A percentile compares a stretch with the other conserved stretches of the same genome.
These are phyloP conservation scores for Prunus yedoensis DNA, from an alignment of 331 rosid genomes.

Conservation along the genomic window DNA sequence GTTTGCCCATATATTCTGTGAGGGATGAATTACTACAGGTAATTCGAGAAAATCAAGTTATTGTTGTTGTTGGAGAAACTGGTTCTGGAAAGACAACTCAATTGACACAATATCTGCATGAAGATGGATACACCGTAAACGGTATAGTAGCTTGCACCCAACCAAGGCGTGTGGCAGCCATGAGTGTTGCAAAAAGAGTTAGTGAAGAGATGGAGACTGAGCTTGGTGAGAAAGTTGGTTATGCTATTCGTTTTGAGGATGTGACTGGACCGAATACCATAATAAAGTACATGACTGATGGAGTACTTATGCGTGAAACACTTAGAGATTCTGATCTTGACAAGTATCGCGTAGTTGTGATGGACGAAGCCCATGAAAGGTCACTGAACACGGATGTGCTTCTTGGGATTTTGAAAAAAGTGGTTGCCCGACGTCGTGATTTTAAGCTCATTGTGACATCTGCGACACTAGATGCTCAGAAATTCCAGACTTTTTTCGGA, in stretches of 20 bases:
- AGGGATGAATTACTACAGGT: conserved; percentile 94
- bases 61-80: conserved; percentile 95
- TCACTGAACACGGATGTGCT: conserved; percentile 93
- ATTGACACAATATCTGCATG: conserved; percentile 91
- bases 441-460: conserved; percentile 95
- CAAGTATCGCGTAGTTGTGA: conserved; percentile 86
- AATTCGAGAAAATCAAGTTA: conserved; percentile 89
- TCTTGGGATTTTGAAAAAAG: conserved; percentile 90
- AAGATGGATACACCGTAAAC: conserved; percentile 76
- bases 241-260: conserved; percentile 97
- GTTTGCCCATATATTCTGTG: conserved; percentile 89
- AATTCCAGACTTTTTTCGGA: conserved; percentile 85
- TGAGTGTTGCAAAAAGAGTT: conserved; percentile 99
- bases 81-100: conserved; percentile 99
- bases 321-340: conserved; percentile 92
- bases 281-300: conserved; percentile 99
- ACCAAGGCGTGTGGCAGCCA: conserved; percentile 99
- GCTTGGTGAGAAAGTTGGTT: conserved; percentile 88
- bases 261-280: conserved; percentile 87
- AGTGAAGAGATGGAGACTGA: conserved; percentile 99
- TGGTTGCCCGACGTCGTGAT: conserved; percentile 92
- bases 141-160: conserved; percentile 96
- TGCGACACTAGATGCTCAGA: conserved; percentile 90
- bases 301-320: conserved; percentile 92
- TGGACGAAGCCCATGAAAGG: conserved; percentile 99